A percentile compares a stretch with the other conserved stretches of the same genome.
Conservation (phyloP, 805 yeast species). For the Saturnispora hagleri region DNA sequence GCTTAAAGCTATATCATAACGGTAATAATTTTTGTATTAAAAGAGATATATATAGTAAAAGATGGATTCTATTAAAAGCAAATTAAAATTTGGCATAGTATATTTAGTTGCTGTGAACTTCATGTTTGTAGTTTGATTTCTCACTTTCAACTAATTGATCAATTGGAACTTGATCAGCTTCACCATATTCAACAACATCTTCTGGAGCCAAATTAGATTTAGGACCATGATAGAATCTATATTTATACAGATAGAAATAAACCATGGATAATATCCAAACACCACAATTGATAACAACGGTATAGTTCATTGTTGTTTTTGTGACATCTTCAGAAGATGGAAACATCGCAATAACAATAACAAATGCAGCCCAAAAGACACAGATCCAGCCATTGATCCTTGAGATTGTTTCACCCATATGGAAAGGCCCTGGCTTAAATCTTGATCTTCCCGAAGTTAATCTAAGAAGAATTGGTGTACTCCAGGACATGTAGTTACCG, state of each 20-base stretch:
- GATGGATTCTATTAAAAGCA: background rate
- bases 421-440: constrained; percentile 60
- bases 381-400: constrained; percentile 37
- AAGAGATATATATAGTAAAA: background rate
- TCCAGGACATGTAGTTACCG: constrained; percentile 57
- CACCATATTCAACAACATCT: constrained; percentile 11
- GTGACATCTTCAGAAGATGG: constrained; percentile 38
- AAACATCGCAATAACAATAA: constrained; percentile 51
- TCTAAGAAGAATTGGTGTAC: constrained; percentile 46
- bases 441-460: constrained; percentile 40
- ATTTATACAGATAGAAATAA: constrained; percentile 19
- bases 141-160: background rate
- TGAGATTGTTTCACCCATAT: constrained; percentile 44
- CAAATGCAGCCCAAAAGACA: constrained; percentile 40
- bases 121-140: background rate
- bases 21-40: background rate
- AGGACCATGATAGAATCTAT: constrained; percentile 23
- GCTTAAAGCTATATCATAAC: background rate
- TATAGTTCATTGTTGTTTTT: constrained; percentile 55
- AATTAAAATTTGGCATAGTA: background rate
- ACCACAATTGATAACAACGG: constrained; percentile 54
- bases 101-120: background rate
- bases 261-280: constrained; percentile 21
- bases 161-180: constrained; percentile 11
- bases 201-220: constrained; percentile 20